Conservation (phyloP, 768 basidiomycete genomes). For the Suillus brevipes region DNA sequence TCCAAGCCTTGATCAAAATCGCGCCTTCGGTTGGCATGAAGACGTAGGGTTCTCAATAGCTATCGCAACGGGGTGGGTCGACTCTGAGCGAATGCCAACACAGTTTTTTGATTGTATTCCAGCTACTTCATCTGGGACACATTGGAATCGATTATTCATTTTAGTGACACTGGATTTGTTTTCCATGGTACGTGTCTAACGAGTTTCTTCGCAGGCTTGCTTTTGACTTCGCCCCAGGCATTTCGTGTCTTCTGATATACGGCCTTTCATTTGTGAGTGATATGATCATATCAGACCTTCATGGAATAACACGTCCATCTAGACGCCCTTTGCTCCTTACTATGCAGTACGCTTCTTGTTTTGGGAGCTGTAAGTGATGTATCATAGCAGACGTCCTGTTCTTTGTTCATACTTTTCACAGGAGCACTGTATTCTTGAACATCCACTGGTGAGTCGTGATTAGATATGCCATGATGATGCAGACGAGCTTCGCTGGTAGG, state of each 20-base stretch:
- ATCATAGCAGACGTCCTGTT: not conserved
- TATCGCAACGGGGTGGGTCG: constrained; percentile 67
- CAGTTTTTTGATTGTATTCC: not conserved
- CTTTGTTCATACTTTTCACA: constrained; percentile 23
- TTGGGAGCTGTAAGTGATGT: constrained; percentile 68
- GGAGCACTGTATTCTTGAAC: constrained; percentile 86
- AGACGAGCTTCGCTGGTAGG: constrained; percentile 37
- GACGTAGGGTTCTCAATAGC: constrained; percentile 58
- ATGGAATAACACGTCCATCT: not conserved
- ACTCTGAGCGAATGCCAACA: not conserved
- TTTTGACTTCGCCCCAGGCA: constrained; percentile 36
- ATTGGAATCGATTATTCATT: constrained; percentile 67
- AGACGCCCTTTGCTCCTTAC: constrained; percentile 79
- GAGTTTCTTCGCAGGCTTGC: not conserved
- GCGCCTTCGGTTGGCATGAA: constrained; percentile 75
- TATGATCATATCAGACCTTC: no score
- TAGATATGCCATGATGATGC: not conserved
- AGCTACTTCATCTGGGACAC: constrained; percentile 88
- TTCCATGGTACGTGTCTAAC: constrained; percentile 56
- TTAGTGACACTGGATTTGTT: constrained; percentile 71
- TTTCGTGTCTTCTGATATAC: constrained; percentile 67
- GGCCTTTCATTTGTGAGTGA: constrained; percentile 65
- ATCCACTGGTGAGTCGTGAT: constrained; percentile 67
- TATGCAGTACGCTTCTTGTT: constrained; percentile 76
- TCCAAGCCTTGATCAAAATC: constrained; percentile 53